Conservation (phyloP, 305 asterid genomes). For the Fraxinus xanthoxyloides region DNA sequence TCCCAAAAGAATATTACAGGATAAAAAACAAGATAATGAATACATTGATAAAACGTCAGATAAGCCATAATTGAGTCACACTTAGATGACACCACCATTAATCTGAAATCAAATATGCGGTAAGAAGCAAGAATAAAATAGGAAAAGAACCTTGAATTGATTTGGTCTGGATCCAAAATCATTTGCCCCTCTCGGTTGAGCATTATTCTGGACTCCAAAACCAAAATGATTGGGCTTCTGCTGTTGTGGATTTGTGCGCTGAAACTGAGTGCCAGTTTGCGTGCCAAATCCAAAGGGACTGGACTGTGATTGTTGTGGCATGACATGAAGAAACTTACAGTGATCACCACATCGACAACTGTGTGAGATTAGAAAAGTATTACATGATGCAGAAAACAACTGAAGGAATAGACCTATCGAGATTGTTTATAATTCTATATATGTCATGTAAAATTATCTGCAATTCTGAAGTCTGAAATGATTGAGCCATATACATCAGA, state of each 20-base stretch:
- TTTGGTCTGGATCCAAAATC: slow-evolving; percentile 56
- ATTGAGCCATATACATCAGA: background rate
- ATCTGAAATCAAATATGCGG: slow-evolving; percentile 2
- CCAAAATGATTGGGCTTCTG: slow-evolving; percentile 71
- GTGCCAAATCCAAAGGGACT: slow-evolving; percentile 63
- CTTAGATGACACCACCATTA: background rate
- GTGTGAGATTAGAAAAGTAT: slow-evolving; percentile 31
- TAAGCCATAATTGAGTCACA: background rate
- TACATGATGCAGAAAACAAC: slow-evolving; percentile 15
- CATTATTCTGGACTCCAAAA: slow-evolving; percentile 62
- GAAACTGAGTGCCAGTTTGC: slow-evolving; percentile 39
- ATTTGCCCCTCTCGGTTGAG: slow-evolving; percentile 49
- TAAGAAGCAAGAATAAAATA: slow-evolving; percentile 8
- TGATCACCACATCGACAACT: slow-evolving; percentile 79
- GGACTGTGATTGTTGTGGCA: slow-evolving; percentile 48
- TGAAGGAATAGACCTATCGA: background rate
- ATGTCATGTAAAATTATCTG: slow-evolving; percentile 8
- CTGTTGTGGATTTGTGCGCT: slow-evolving; percentile 41
- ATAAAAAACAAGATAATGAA: slow-evolving; percentile 16
- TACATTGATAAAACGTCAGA: background rate
- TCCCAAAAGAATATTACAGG: slow-evolving; percentile 15
- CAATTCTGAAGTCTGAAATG: background rate
- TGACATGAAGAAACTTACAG: slow-evolving; percentile 70
- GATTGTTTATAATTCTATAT: slow-evolving; percentile 1
- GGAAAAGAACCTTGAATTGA: slow-evolving; percentile 63